Conservation (phyloP, 805 yeast genomes). For the Candida arabinofermentans region DNA sequence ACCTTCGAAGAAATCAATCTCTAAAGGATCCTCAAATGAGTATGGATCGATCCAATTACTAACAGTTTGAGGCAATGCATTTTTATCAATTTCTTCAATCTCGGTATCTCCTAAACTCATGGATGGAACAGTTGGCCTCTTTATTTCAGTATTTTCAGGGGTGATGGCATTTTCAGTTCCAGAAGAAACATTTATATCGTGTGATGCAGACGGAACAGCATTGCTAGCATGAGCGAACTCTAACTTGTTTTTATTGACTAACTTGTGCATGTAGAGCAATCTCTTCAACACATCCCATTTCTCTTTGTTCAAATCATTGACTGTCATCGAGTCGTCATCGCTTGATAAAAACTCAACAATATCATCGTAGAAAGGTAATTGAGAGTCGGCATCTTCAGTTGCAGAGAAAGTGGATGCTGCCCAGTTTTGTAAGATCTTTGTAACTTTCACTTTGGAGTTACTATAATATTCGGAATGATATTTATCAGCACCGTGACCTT, state of each 20-base stretch:
- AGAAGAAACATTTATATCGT: conserved; percentile 6
- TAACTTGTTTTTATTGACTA: conserved; percentile 42
- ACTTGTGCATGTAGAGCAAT: conserved; percentile 64
- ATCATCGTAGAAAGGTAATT: conserved; percentile 50
- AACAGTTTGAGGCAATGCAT: conserved; percentile 32
- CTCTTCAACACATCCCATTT: conserved; percentile 72
- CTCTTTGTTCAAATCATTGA: conserved; percentile 43
- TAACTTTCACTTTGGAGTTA: conserved; percentile 49
- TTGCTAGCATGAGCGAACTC: conserved; percentile 3
- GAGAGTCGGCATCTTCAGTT: conserved; percentile 26
- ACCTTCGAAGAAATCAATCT: conserved; percentile 78
- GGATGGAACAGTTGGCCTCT: conserved; percentile 17
- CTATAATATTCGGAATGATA: conserved; percentile 43
- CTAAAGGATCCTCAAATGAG: conserved; percentile 81
- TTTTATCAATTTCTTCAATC: conserved; percentile 35
- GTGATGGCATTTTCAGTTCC: conserved; percentile 7
- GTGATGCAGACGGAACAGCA: background rate
- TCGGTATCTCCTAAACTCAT: conserved; percentile 42
- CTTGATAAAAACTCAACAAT: conserved; percentile 52
- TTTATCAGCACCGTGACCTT: conserved; percentile 71
- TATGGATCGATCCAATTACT: conserved; percentile 75
- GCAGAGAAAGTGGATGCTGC: conserved; percentile 41
- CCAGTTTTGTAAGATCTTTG: conserved; percentile 52
- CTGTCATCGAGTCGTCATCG: conserved; percentile 31
- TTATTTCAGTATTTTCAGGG: conserved; percentile 31